Evolutionary conservation across 805 yeast genomes (phyloP).

Genomic region (Suhomyces prunicola): DNA sequence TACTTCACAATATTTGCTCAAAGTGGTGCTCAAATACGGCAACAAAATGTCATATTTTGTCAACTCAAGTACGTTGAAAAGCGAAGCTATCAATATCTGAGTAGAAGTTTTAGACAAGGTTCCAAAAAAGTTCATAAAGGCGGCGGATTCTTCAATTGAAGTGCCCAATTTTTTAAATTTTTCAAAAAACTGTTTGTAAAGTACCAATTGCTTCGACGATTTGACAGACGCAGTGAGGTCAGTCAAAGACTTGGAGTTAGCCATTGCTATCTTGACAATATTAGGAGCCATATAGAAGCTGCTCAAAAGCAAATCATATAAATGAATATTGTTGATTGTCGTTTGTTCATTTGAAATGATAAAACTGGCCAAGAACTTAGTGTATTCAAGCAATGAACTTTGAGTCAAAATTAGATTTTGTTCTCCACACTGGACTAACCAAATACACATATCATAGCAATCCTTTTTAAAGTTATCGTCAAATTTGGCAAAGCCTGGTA

Average conservation of each 20-base stretch:
- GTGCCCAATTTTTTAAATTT: background rate
- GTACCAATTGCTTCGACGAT: conserved; percentile 27
- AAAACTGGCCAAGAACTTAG: conserved; percentile 30
- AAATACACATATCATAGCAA: conserved; percentile 46
- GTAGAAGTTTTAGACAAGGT: conserved; percentile 27
- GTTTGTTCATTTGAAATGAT: conserved; percentile 23
- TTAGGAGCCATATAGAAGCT: conserved; percentile 13
- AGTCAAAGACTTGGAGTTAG: conserved; percentile 19
- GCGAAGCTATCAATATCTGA: conserved; percentile 28
- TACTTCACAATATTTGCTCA: conserved; percentile 19
- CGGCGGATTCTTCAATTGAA: conserved; percentile 35
- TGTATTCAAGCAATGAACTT: conserved; percentile 25
- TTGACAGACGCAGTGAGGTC: conserved; percentile 25
- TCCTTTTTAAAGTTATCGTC: conserved; percentile 35
- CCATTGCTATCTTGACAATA: conserved; percentile 18
- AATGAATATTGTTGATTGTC: conserved; percentile 16
- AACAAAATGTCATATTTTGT: conserved; percentile 27
- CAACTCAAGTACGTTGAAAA: conserved; percentile 43
- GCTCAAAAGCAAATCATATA: conserved; percentile 9
- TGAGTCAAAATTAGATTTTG: conserved; percentile 42
- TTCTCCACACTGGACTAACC: conserved; percentile 40
- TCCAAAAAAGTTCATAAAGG: conserved; percentile 37
- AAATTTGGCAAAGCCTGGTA: conserved; percentile 23
- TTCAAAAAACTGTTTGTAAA: background rate
- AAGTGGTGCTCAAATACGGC: conserved; percentile 26